These are phyloP conservation scores for Ophiostoma ips DNA, from an alignment of 2,329 filamentous ascomycete species.

Conservation along the genomic window DNA sequence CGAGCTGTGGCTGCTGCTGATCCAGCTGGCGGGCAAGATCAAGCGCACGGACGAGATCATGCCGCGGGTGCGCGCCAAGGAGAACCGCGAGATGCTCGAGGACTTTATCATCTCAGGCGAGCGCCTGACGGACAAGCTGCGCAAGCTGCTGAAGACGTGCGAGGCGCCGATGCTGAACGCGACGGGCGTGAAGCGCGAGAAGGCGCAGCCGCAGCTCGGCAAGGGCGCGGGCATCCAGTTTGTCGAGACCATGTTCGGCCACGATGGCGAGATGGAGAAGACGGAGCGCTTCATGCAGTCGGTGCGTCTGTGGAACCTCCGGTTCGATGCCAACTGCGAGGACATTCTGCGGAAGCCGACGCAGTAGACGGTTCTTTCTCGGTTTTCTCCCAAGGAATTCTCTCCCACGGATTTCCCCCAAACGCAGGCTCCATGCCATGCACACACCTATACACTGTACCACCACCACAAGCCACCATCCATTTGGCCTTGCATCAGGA, in stretches of 20 bases:
- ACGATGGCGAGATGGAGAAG: constrained; percentile 74
- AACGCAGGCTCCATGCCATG: background rate
- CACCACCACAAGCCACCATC: constrained; percentile 1
- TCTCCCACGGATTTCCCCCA: background rate
- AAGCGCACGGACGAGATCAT: constrained; percentile 76
- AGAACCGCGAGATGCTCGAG: constrained; percentile 68
- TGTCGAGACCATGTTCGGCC: constrained; percentile 87
- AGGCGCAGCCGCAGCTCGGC: constrained; percentile 51
- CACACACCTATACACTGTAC: constrained; percentile 2
- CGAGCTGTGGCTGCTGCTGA: constrained; percentile 88
- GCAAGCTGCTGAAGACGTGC: constrained; percentile 75
- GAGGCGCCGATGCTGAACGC: constrained; percentile 89
- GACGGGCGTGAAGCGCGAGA: constrained; percentile 58
- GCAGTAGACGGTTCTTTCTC: constrained; percentile 25
- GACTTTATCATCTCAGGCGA: constrained; percentile 87
- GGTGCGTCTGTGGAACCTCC: constrained; percentile 77
- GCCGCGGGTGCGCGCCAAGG: constrained; percentile 53
- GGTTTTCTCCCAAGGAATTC: background rate
- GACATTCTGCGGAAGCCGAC: constrained; percentile 59
- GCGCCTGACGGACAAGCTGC: constrained; percentile 71
- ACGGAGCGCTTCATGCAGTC: constrained; percentile 89
- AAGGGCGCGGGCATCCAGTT: constrained; percentile 91
- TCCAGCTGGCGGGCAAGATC: constrained; percentile 85
- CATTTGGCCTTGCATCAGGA: constrained; percentile 8
- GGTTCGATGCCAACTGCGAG: constrained; percentile 92